Evolutionary conservation across 176 grass and related monocot genomes (phyloP).

Genomic region (Juncus effusus): DNA sequence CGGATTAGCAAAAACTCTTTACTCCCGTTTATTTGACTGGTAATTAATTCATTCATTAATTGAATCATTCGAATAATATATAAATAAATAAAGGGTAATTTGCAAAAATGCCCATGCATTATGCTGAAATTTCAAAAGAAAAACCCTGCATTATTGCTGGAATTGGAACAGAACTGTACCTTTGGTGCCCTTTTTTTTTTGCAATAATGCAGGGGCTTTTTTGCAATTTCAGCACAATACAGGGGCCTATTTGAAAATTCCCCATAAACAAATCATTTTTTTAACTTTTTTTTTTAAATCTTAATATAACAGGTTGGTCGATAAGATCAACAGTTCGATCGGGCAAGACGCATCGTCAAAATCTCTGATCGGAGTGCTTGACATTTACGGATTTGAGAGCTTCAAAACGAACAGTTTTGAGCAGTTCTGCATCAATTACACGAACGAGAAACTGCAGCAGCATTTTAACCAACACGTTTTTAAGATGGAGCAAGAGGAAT

Average conservation of each 20-base stretch:
- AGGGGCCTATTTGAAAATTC: conserved; percentile 7
- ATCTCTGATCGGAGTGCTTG: conserved; percentile 91
- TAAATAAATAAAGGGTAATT: conserved; percentile 16
- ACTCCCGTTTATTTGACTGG: conserved; percentile 99
- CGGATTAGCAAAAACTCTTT: conserved; percentile 95
- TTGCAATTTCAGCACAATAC: background rate
- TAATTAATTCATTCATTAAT: conserved; percentile 34
- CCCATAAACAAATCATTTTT: conserved; percentile 8
- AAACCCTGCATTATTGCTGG: conserved; percentile 10
- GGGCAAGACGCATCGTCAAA: conserved; percentile 90
- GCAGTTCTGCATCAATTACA: conserved; percentile 99
- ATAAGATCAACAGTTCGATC: conserved; percentile 96
- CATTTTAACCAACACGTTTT: conserved; percentile 99
- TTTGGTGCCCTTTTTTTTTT: conserved; percentile 1
- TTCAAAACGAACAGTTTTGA: conserved; percentile 98
- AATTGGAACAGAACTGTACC: conserved; percentile 6
- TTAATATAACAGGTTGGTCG: conserved; percentile 66
- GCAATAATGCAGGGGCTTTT: background rate
- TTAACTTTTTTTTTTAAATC: conserved; percentile 14
- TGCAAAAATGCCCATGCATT: conserved; percentile 8
- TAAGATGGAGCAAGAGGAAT: conserved; percentile 99
- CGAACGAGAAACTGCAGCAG: conserved; percentile 97
- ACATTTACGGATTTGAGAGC: conserved; percentile 99
- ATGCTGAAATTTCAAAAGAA: background rate
- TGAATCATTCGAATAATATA: background rate